Evolutionary conservation across 2,329 filamentous ascomycete genomes (phyloP).

Genomic region (Cladophialophora immunda): DNA sequence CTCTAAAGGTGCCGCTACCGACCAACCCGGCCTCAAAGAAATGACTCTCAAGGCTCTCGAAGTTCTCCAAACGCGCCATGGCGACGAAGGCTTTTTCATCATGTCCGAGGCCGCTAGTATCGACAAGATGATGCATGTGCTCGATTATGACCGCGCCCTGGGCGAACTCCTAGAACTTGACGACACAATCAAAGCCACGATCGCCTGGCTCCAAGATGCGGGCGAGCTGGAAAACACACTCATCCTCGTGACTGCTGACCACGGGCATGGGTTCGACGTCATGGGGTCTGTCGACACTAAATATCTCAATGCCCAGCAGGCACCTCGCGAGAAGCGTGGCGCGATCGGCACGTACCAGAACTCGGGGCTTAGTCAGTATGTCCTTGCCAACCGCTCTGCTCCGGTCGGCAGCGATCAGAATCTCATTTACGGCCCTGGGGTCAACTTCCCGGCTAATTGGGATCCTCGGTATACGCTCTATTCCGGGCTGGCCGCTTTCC

Average conservation of each 20-base stretch:
- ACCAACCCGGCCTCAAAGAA: slow-evolving; percentile 84
- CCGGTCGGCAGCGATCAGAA: slow-evolving; percentile 64
- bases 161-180: slow-evolving; percentile 87
- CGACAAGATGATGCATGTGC: slow-evolving; percentile 87
- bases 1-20: slow-evolving; percentile 68
- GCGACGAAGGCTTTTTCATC: slow-evolving; percentile 80
- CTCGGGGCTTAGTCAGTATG: slow-evolving; percentile 80
- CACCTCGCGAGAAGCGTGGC: slow-evolving; percentile 75
- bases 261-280: slow-evolving; percentile 89
- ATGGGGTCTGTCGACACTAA: slow-evolving; percentile 82
- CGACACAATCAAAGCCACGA: slow-evolving; percentile 79
- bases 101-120: slow-evolving; percentile 88
- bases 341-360: slow-evolving; percentile 78
- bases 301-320: slow-evolving; percentile 68
- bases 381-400: slow-evolving; percentile 54
- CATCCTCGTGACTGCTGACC: slow-evolving; percentile 83
- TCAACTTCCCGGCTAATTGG: slow-evolving; percentile 84
- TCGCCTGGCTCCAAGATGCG: slow-evolving; percentile 72
- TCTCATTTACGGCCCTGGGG: slow-evolving; percentile 72
- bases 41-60: slow-evolving; percentile 91
- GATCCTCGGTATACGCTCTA: slow-evolving; percentile 84
- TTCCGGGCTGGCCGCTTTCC: slow-evolving; percentile 73
- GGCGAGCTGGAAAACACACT: slow-evolving; percentile 77
- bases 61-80: slow-evolving; percentile 72
- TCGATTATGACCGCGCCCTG: slow-evolving; percentile 86